Evolutionary conservation across 306 rosid genomes (phyloP), one percentile per base, ranked within the genome.

Genomic region (Vigna unguiculata): DNA sequence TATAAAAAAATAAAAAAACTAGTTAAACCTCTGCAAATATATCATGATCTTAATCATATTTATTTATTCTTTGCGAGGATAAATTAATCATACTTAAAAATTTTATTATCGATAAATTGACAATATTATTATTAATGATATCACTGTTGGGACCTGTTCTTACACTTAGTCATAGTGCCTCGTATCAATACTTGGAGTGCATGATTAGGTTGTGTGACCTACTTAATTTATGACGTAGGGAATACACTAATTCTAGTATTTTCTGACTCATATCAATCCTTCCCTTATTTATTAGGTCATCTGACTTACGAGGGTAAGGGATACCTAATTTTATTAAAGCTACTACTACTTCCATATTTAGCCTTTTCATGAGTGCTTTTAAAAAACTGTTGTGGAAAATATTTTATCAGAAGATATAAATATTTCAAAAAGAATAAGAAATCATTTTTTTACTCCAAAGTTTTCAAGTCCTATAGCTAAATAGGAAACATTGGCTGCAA

Each of bases 311-410:
- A 25, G 38, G 12, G 11, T 15, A 6, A 25, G 11, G 66, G 6
- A 59, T 28, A 28, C 66, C 66, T 28, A 59, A 59, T 14, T 28
- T 59, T 28, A 2, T 59, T 59, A 59, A 59, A 59, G 21, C n/a
- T 28, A 9, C 22, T 25, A 9, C 8, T 32, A 10, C 0, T 9
- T 11, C 16, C 9, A n/a, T n/a, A 7, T 49, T 15, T 47, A 47
- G 12, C 2, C 45, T 40, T 7, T 9, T 40, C 45, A 8, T 40
- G 1, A 1, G 3, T 40, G 0, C 45, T 40, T 40, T 9, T 40
- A 34, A 6, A 28, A 34, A 34, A 1, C 8, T 34, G 1, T 34
- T 1, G 38, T 34, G 8, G 38, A 40, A 40, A 40, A 40, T 40
- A 9, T 40, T 9, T 34, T 1, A 40, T 9, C 12, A 40, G 0